These are phyloP conservation scores for Epicoccum nigrum DNA, from an alignment of 2,329 filamentous ascomycete genomes.

Conservation along the genomic window DNA sequence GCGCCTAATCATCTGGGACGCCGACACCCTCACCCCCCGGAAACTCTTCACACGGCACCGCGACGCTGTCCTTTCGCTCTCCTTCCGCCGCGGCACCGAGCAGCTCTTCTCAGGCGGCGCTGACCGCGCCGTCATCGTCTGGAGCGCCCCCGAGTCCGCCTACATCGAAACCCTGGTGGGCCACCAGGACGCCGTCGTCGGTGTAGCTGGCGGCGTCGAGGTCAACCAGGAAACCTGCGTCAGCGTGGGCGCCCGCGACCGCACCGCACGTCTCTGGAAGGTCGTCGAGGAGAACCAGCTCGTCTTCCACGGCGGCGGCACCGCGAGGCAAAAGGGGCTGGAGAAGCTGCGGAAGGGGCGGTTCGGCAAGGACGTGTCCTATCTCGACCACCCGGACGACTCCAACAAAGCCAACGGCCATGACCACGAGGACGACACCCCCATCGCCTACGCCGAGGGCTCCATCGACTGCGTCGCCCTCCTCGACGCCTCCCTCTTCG, in stretches of 20 bases:
- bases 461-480: slow-evolving; percentile 92
- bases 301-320: slow-evolving; percentile 85
- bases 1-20: slow-evolving; percentile 86
- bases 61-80: slow-evolving; percentile 82
- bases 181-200: slow-evolving; percentile 88
- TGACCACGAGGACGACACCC: slow-evolving; percentile 51
- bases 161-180: slow-evolving; percentile 97
- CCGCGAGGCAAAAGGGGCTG: slow-evolving; percentile 47
- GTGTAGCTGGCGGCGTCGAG: slow-evolving; percentile 65
- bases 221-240: slow-evolving; percentile 87
- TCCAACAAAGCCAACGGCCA: slow-evolving; percentile 43
- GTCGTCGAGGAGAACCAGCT: slow-evolving; percentile 94
- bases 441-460: slow-evolving; percentile 67
- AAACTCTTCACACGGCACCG: slow-evolving; percentile 91
- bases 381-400: slow-evolving; percentile 58
- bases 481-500: slow-evolving; percentile 85
- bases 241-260: slow-evolving; percentile 87
- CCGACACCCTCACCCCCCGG: slow-evolving; percentile 75
- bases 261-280: slow-evolving; percentile 93
- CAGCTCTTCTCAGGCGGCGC: slow-evolving; percentile 90
- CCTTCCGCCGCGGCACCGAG: slow-evolving; percentile 84
- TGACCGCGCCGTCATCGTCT: slow-evolving; percentile 94
- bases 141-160: slow-evolving; percentile 88
- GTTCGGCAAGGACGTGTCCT: slow-evolving; percentile 39
- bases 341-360: slow-evolving; percentile 45